Percentiles rank a stretch among this genome's conserved stretches.
phyloP scores from a whole-genome alignment of 2,329 filamentous ascomycete genomes.

The Leptographium wingfieldii region DNA sequence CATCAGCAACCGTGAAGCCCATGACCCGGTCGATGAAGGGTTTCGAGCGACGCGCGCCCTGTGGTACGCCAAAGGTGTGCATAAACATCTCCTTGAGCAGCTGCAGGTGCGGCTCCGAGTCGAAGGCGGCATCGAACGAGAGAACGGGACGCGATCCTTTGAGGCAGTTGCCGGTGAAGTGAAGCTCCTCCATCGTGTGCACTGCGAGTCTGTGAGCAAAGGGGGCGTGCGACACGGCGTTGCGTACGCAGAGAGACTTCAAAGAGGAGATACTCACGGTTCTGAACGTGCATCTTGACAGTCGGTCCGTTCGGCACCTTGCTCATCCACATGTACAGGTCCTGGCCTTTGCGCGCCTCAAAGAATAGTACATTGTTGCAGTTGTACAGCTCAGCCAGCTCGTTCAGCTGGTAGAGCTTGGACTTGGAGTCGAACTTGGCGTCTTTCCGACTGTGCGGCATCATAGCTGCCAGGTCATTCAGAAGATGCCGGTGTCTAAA shows the following conservation, averaged over 20 bases:
- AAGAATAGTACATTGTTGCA: slow-evolving; percentile 91
- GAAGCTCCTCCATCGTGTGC: slow-evolving; percentile 92
- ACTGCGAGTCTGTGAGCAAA: slow-evolving; percentile 33
- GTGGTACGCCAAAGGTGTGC: slow-evolving; percentile 85
- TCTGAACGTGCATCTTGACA: slow-evolving; percentile 58
- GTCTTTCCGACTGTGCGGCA: slow-evolving; percentile 88
- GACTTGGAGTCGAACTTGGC: slow-evolving; percentile 96
- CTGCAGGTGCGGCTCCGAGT: slow-evolving; percentile 63
- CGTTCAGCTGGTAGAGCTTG: slow-evolving; percentile 71
- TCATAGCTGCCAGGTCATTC: slow-evolving; percentile 74
- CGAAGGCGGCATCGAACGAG: slow-evolving; percentile 82
- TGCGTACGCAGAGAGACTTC: not conserved
- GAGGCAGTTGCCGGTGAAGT: slow-evolving; percentile 93
- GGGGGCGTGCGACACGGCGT: not conserved
- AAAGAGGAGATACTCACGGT: slow-evolving; percentile 33
- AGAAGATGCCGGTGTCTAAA: slow-evolving; percentile 81
- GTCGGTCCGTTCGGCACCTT: slow-evolving; percentile 73
- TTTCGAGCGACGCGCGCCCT: slow-evolving; percentile 78
- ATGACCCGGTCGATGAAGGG: slow-evolving; percentile 95
- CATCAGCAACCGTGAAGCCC: slow-evolving; percentile 79
- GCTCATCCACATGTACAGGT: slow-evolving; percentile 87
- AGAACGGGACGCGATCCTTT: slow-evolving; percentile 86
- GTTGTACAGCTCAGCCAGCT: slow-evolving; percentile 61
- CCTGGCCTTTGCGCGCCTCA: slow-evolving; percentile 86
- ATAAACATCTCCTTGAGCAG: slow-evolving; percentile 83